These are phyloP conservation scores for Rhodotorula babjevae DNA, from an alignment of 768 basidiomycete species.

Conservation along the genomic window DNA sequence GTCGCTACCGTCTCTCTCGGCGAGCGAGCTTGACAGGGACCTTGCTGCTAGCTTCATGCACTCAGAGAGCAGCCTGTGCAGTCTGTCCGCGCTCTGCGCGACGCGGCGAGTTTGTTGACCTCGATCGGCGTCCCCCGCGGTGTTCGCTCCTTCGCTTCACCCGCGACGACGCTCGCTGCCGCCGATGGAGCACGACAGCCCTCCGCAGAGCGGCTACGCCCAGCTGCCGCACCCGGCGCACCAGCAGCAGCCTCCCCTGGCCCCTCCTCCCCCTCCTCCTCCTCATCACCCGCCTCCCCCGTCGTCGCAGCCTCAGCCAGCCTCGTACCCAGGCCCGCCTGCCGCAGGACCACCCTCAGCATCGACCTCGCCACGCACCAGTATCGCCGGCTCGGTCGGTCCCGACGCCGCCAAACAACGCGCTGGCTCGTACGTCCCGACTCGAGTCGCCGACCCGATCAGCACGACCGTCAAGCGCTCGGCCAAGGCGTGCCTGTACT, in stretches of 20 bases:
- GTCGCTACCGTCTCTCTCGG: no score
- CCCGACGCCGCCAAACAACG: not conserved
- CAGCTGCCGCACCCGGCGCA: not conserved
- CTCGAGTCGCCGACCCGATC: not conserved
- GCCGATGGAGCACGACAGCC: not conserved
- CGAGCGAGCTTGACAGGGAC: no score
- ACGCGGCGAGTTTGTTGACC: no score
- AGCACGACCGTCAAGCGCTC: constrained; percentile 8
- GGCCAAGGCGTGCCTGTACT: constrained; percentile 10
- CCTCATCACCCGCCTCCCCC: no score
- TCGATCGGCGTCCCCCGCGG: no score
- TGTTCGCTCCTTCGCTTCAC: not conserved
- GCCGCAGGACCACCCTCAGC: no score
- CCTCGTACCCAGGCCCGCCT: no score
- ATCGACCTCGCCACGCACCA: not conserved
- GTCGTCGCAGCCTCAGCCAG: no score
- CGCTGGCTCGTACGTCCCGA: not conserved
- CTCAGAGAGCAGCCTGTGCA: no score
- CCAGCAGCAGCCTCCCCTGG: not conserved
- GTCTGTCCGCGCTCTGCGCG: no score
- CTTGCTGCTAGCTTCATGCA: no score
- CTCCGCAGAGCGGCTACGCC: not conserved
- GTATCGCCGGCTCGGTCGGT: not conserved
- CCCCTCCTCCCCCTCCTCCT: not conserved
- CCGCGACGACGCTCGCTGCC: not conserved